These are phyloP conservation scores for Backusella macrospora DNA, from an alignment of 192 early-diverging fungal genomes.

Conservation along the genomic window DNA sequence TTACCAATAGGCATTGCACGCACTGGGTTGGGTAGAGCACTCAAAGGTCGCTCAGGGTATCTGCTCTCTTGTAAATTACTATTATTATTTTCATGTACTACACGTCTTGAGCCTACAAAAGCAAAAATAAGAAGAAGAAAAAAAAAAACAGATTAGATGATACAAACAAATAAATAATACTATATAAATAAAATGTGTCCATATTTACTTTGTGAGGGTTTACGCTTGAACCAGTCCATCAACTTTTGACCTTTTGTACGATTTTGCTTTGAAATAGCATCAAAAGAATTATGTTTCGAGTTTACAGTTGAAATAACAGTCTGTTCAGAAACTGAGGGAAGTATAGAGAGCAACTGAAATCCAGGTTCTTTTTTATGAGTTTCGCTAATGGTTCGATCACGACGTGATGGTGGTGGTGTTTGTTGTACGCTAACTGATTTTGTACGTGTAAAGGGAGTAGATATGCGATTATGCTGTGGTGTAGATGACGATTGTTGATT, in stretches of 20 bases:
- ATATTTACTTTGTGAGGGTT: conserved; percentile 37
- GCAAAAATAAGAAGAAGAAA: background rate
- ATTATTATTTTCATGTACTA: conserved; percentile 7
- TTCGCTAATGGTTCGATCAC: conserved; percentile 8
- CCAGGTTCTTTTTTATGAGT: background rate
- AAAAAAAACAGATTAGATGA: background rate
- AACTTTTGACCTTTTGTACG: conserved; percentile 62
- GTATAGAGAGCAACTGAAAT: background rate
- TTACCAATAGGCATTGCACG: conserved; percentile 25
- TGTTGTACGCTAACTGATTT: conserved; percentile 18
- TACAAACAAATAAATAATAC: background rate
- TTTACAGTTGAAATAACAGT: background rate
- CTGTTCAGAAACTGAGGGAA: conserved; percentile 35
- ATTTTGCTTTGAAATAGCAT: conserved; percentile 1
- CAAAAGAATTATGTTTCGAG: background rate
- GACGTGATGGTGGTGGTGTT: background rate
- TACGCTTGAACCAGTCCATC: conserved; percentile 75
- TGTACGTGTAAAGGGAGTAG: conserved; percentile 7
- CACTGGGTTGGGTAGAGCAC: conserved; percentile 12
- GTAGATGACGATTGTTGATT: conserved; percentile 5
- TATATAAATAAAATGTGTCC: conserved; percentile 1
- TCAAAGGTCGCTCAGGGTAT: conserved; percentile 7
- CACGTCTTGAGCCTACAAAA: background rate
- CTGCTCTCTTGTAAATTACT: background rate
- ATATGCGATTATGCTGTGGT: background rate